Evolutionary conservation across 345 rosid species (phyloP), one percentile per base, ranked within the genome.

Genomic region (Eucalyptus erythrocorys): DNA sequence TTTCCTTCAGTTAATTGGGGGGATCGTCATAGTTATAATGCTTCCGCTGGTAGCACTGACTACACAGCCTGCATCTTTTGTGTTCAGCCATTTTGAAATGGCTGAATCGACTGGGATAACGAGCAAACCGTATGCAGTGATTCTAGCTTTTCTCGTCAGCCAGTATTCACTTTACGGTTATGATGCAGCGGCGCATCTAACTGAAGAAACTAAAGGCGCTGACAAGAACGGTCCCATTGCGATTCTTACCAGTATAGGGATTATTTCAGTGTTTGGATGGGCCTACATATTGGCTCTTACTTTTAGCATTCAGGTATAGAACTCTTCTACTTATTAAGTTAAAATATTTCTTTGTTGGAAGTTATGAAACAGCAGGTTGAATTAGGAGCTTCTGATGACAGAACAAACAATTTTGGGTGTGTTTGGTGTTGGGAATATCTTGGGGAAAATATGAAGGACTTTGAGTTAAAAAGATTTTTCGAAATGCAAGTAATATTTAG

Each of bases 201-300:
- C 97, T 11, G 96, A 95, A 90, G 97, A 95, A 92, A 95, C 97
- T 22, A 95, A 91, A 90, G 95, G 93, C 27, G 95, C 96, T 13
- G 96, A 94, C 87, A 93, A 61, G 92, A 93, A 91, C 87, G 97
- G 97, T 66, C 97, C 97, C 61, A 91, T 93, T 49, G 94, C 95
- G 16, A 95, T 95, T 66, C 96, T 94, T 27, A 90, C 94, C 45
- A 94, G 94, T 89, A 93, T 94, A 34, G 96, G 95, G 13, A 93
- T 95, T 87, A 94, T 95, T 85, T 91, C 95, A 13, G 76, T 93
- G 43, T 92, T 95, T 81, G 96, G 96, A 19, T 94, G 96, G 96
- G 96, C 93, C 86, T 95, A 92, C 79, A 93, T 93, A 88, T 90
- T 95, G 91, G 96, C 96, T 50, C 95, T 95, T 76, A 92, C 93